Base-by-base conservation (phyloP, 352 stramenopile species). In the Phytophthora sojae region DNA sequence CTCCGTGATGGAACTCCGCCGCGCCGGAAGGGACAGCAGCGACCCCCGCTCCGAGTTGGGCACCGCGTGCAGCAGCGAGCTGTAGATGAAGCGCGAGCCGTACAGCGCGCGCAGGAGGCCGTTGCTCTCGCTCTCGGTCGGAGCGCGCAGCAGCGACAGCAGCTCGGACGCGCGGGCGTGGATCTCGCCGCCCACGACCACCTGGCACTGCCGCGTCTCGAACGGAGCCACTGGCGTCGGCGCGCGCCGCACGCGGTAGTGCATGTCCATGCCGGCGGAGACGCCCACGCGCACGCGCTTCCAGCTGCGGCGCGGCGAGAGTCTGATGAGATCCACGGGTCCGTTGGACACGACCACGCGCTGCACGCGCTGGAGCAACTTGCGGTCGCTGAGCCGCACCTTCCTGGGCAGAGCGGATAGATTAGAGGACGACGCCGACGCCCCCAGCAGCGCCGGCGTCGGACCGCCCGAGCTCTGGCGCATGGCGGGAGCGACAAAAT, bases 61-160 rank as follows among this genome's bases (percentile, higher is more conserved):
- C 6, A 81, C 23, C 1, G 71, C n/a, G 57, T 81, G 76, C 29
- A 81, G 14, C 2, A 83, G 44, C 26, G 76, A 83, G 21, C 73
- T 77, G 60, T 81, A 83, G 69, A 83, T 83, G 51, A 77, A 76
- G 1, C 71, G 56, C 32, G 70, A 70, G n/a, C 67, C 61, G 37
- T 70, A 79, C 0, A 74, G 25, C 4, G 69, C 76, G 6, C 65
- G 67, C n/a, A 81, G 47, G 2, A 79, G 37, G 6, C 66, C 59
- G 39, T 83, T 83, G 57, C 73, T 77, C 50, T 81, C 76, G n/a
- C 67, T 81, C 50, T 83, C 76, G 1, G 55, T 76, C 0, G 73
- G 57, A 21, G 65, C 54, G 14, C 70, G 66, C 55, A 83, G 25
- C 23, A 83, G 55, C 9, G 70, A 50, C 39, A 71, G 25, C 11